These are phyloP conservation scores for Coemansia sp. DNA, from an alignment of 192 early-diverging fungal genomes.

Conservation along the genomic window DNA sequence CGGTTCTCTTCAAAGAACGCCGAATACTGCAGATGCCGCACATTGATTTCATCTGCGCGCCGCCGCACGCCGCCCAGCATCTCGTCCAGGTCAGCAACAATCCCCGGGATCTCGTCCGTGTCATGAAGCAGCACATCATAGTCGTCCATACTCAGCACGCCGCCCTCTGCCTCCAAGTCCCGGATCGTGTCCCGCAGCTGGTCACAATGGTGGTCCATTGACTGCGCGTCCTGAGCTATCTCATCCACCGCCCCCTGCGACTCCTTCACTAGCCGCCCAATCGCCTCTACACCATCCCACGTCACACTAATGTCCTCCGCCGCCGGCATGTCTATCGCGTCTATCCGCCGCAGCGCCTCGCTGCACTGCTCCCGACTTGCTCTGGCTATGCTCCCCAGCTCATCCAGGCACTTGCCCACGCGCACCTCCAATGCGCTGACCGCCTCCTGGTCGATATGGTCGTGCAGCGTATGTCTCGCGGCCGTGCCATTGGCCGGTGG, in stretches of 20 bases:
- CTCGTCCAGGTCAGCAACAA: constrained; percentile 33
- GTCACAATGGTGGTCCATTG: constrained; percentile 42
- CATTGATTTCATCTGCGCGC: constrained; percentile 37
- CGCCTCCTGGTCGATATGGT: constrained; percentile 48
- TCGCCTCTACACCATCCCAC: constrained; percentile 31
- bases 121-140: constrained; percentile 43
- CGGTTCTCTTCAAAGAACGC: constrained; percentile 31
- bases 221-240: constrained; percentile 34
- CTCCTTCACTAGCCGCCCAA: constrained; percentile 27
- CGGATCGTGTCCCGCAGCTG: constrained; percentile 42
- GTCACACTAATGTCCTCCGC: constrained; percentile 46
- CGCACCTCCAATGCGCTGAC: constrained; percentile 18
- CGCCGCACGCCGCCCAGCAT: constrained; percentile 15
- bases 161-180: constrained; percentile 35
- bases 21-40: constrained; percentile 36
- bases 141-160: constrained; percentile 39
- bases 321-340: constrained; percentile 7
- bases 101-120: constrained; percentile 37
- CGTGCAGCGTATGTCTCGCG: constrained; percentile 37
- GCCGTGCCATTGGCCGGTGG: background rate
- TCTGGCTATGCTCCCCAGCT: constrained; percentile 11
- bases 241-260: constrained; percentile 19
- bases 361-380: constrained; percentile 8
- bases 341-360: constrained; percentile 8
- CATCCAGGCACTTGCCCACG: constrained; percentile 10